Evolutionary conservation across 371 early-diverging fungal species (phyloP), one percentile per base, ranked within the genome.

Genomic region (Rhizopus microsporus): DNA sequence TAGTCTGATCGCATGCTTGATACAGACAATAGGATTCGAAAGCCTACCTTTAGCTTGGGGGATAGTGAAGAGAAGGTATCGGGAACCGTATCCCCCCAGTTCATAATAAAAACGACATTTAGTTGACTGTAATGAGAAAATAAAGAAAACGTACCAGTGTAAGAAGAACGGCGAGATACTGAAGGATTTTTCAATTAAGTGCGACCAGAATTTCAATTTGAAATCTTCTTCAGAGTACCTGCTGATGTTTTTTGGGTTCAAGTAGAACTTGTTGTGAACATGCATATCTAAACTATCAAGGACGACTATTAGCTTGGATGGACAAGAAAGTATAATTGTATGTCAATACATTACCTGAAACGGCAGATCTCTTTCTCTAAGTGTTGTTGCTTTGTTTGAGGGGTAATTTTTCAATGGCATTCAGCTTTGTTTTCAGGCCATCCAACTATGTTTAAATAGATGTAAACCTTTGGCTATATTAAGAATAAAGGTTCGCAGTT

Each of bases 31-130:
- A 61, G 17, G 9, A 61, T 13, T 15, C 62, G 51, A 23, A 57
- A 23, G 31, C 35, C 57, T 52, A 57, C 46, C 32, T 62, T 62
- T 56, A 13, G 57, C 56, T 53, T 60, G 7, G 2, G 4, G 7
- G 1, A 12, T 5, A n/a, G 13, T 2, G 1, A 2, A 7, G 13
- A 23, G 29, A 49, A 49, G 7, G 34, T 54, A 16, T 23, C n/a
- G n/a, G 60, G 60, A 40, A 49, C 39, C 10, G 60, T 54, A 35
- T 60, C 60, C 15, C 55, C 51, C 49, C 47, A 49, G 30, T 51
- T 33, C 10, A 50, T 42, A 50, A 32, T 17, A 31, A 48, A 34
- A 39, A 44, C 42, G 35, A 44, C 23, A 42, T 45, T 51, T 51
- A 51, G 51, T 58, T 7, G 0, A 31, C 13, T 51, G 31, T 31